These are phyloP conservation scores for Entophlyctis helioformis DNA, from an alignment of 192 early-diverging fungal genomes.

Conservation along the genomic window DNA sequence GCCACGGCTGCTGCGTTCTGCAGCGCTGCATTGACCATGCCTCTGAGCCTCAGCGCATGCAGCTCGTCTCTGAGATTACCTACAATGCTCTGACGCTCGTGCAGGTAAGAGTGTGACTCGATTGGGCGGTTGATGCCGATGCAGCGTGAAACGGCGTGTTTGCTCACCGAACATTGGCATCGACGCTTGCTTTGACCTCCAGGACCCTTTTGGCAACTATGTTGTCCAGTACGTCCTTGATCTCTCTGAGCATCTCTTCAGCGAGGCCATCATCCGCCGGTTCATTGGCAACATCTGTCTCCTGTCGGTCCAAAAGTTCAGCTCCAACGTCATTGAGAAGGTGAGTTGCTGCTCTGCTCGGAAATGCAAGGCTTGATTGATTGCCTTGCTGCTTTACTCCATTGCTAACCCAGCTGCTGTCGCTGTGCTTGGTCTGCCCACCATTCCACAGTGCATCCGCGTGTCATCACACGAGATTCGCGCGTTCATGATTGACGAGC, in stretches of 20 bases:
- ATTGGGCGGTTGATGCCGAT: too few species aligned
- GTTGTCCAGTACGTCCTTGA: constrained; percentile 89
- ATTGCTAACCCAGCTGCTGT: background rate
- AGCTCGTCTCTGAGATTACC: constrained; percentile 68
- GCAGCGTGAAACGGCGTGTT: too few species aligned
- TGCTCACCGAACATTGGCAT: background rate
- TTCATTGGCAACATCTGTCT: constrained; percentile 66
- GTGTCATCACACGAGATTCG: constrained; percentile 54
- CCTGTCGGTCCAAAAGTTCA: constrained; percentile 81
- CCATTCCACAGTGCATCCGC: constrained; percentile 54
- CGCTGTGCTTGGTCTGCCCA: background rate
- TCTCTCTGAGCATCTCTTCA: constrained; percentile 50
- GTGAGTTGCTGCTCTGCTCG: too few species aligned
- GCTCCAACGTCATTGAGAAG: constrained; percentile 89
- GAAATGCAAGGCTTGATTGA: too few species aligned
- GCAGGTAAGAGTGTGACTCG: too few species aligned
- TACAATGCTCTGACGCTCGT: constrained; percentile 62
- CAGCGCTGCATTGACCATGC: constrained; percentile 87
- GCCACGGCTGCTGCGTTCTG: constrained; percentile 83
- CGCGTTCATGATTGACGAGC: constrained; percentile 62
- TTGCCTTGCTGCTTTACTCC: background rate
- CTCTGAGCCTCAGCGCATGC: constrained; percentile 37
- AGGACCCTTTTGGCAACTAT: constrained; percentile 88
- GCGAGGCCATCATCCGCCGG: constrained; percentile 56
- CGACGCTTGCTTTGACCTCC: constrained; percentile 2